Percentiles rank a stretch among this genome's conserved stretches.
Evolutionary conservation across 331 rosid species (phyloP).

Genomic region (Quercus lobata): DNA sequence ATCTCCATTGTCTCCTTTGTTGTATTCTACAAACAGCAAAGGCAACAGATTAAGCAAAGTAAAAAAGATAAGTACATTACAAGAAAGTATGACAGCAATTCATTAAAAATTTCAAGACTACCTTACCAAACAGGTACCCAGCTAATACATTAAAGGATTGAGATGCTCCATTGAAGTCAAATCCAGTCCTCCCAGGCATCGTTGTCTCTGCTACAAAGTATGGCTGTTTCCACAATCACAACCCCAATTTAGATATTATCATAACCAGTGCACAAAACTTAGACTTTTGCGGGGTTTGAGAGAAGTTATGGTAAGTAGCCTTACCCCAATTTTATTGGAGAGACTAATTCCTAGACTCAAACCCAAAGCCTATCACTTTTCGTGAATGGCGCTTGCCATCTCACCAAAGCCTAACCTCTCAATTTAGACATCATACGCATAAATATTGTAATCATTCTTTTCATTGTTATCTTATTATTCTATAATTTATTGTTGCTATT

Average conservation of each 20-base stretch:
- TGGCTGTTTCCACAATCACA: slow-evolving; percentile 49
- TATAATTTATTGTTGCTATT: neutral
- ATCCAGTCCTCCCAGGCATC: slow-evolving; percentile 88
- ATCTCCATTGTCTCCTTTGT: slow-evolving; percentile 81
- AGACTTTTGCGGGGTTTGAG: too few relatives aligned
- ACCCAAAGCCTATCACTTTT: too few relatives aligned
- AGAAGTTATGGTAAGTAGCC: too few relatives aligned
- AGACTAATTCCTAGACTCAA: rapidly evolving
- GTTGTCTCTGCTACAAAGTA: slow-evolving; percentile 84
- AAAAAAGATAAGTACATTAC: neutral
- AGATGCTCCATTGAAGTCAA: slow-evolving; percentile 74
- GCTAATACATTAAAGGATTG: slow-evolving; percentile 85
- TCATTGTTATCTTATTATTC: neutral
- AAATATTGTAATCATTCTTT: neutral
- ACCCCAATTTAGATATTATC: neutral
- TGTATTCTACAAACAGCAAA: slow-evolving; percentile 55
- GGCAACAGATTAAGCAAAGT: neutral
- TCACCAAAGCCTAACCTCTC: too few relatives aligned
- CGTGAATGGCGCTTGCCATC: too few relatives aligned
- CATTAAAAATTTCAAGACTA: slow-evolving; percentile 28
- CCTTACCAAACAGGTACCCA: slow-evolving; percentile 96
- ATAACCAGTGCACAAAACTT: too few relatives aligned
- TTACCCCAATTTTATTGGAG: too few relatives aligned
- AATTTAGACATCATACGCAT: neutral
- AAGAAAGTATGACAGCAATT: neutral